phyloP scores from a whole-genome alignment of 2,329 filamentous ascomycete genomes.

The Neofusicoccum sp. region DNA sequence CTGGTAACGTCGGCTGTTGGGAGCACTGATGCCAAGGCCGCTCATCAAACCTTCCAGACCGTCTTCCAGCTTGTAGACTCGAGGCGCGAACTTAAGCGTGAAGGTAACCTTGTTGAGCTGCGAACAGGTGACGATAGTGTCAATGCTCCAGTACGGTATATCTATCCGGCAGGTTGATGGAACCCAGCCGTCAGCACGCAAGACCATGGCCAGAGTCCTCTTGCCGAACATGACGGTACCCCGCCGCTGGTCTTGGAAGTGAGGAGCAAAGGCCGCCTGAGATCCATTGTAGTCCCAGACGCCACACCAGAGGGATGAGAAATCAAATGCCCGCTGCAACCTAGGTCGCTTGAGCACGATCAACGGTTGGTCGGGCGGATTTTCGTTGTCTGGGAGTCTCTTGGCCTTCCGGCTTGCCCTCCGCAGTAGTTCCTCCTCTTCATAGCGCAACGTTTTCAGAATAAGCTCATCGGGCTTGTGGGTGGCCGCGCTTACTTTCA shows the following conservation, averaged over 20 bases:
- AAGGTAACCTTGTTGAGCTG: slow-evolving; percentile 38
- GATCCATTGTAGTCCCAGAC: slow-evolving; percentile 44
- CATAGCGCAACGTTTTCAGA: slow-evolving; percentile 29
- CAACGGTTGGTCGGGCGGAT: slow-evolving; percentile 1
- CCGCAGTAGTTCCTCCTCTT: slow-evolving; percentile 24
- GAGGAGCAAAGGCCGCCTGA: slow-evolving; percentile 43
- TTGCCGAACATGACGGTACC: slow-evolving; percentile 44
- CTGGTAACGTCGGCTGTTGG: slow-evolving; percentile 16
- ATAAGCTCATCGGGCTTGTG: slow-evolving; percentile 31
- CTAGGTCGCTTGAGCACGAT: not conserved
- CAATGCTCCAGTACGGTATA: slow-evolving; percentile 46
- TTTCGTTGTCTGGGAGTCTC: not conserved
- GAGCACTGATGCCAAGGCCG: slow-evolving; percentile 23
- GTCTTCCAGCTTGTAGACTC: slow-evolving; percentile 37
- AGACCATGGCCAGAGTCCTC: slow-evolving; percentile 32
- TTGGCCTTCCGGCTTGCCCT: slow-evolving; percentile 12
- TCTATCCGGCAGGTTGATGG: slow-evolving; percentile 39
- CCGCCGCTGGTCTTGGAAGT: slow-evolving; percentile 44
- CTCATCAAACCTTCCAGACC: slow-evolving; percentile 23
- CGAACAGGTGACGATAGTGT: slow-evolving; percentile 39
- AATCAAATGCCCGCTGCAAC: slow-evolving; percentile 22
- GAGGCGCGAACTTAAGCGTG: slow-evolving; percentile 43
- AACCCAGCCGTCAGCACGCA: slow-evolving; percentile 24
- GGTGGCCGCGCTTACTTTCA: slow-evolving; percentile 27
- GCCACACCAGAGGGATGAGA: slow-evolving; percentile 42